Evolutionary conservation across 495 filamentous ascomycete genomes (phyloP).

Genomic region (Lophium mytilinum): DNA sequence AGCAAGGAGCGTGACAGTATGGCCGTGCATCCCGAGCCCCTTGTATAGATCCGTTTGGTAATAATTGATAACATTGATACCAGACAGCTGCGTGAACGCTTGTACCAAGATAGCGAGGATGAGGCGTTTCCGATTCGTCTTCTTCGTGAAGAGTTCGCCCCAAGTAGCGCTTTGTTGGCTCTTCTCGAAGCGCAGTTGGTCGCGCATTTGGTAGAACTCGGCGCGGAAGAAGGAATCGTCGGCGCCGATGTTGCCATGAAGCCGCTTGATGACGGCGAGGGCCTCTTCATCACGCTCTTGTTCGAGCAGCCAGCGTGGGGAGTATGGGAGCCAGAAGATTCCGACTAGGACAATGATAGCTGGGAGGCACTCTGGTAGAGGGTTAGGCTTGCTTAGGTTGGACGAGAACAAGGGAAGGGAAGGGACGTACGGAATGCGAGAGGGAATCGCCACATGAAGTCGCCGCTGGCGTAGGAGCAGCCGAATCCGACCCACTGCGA

Average conservation of each 20-base stretch:
- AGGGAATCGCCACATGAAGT: slow-evolving; percentile 48
- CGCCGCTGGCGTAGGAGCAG: slow-evolving; percentile 44
- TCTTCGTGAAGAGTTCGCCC: not conserved
- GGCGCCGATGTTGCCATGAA: slow-evolving; percentile 4
- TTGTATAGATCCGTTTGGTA: no score
- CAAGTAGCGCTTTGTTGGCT: slow-evolving; percentile 33
- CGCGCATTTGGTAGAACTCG: no score
- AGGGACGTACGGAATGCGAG: slow-evolving; percentile 51
- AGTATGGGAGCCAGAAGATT: slow-evolving; percentile 45
- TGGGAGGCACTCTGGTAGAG: slow-evolving; percentile 47
- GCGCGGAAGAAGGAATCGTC: not conserved
- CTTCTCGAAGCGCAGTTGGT: slow-evolving; percentile 37
- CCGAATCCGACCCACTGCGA: no score
- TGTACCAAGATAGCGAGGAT: not conserved
- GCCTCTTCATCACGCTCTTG: slow-evolving; percentile 38
- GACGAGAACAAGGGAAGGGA: no score
- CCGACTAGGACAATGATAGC: slow-evolving; percentile 42
- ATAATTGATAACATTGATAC: no score
- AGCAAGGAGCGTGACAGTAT: no score
- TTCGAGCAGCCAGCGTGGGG: slow-evolving; percentile 39
- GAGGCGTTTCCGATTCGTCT: not conserved
- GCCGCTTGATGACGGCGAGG: slow-evolving; percentile 29
- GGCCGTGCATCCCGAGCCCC: no score
- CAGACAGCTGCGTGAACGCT: no score
- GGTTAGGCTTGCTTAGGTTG: no score